phyloP scores from a whole-genome alignment of 306 rosid genomes.

The Vigna mungo region DNA sequence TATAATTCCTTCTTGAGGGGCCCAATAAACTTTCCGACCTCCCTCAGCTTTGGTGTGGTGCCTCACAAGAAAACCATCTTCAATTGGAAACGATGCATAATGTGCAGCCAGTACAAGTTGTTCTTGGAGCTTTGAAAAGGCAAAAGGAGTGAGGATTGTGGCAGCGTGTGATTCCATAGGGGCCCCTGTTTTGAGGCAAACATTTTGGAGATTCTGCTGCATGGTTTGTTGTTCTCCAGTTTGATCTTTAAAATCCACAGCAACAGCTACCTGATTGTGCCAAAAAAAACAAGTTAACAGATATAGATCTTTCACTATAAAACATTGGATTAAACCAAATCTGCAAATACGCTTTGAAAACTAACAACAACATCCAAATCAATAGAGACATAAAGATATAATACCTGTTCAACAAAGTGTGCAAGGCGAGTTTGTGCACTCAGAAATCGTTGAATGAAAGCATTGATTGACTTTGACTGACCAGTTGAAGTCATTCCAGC shows the following conservation, averaged over 20 bases:
- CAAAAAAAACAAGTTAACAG: slow-evolving; percentile 35
- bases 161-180: slow-evolving; percentile 99
- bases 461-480: slow-evolving; percentile 88
- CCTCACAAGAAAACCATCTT: slow-evolving; percentile 91
- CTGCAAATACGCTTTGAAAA: slow-evolving; percentile 16
- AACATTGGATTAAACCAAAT: slow-evolving; percentile 25
- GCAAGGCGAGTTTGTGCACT: slow-evolving; percentile 94
- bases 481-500: slow-evolving; percentile 94
- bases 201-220: slow-evolving; percentile 99
- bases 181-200: slow-evolving; percentile 95
- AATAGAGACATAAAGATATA: slow-evolving; percentile 27
- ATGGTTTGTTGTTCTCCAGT: slow-evolving; percentile 97
- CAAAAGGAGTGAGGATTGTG: slow-evolving; percentile 83
- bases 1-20: slow-evolving; percentile 81
- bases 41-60: slow-evolving; percentile 95
- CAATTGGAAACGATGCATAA: slow-evolving; percentile 88
- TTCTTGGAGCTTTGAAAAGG: slow-evolving; percentile 96
- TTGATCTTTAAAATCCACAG: slow-evolving; percentile 96
- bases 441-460: slow-evolving; percentile 93
- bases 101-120: slow-evolving; percentile 98
- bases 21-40: slow-evolving; percentile 87
- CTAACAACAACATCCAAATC: slow-evolving; percentile 27
- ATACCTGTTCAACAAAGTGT: slow-evolving; percentile 92
- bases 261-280: slow-evolving; percentile 84
- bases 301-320: slow-evolving; percentile 16